Base-by-base conservation (phyloP, 176 grass and related monocot genomes). In the Triticum monococcum region DNA sequence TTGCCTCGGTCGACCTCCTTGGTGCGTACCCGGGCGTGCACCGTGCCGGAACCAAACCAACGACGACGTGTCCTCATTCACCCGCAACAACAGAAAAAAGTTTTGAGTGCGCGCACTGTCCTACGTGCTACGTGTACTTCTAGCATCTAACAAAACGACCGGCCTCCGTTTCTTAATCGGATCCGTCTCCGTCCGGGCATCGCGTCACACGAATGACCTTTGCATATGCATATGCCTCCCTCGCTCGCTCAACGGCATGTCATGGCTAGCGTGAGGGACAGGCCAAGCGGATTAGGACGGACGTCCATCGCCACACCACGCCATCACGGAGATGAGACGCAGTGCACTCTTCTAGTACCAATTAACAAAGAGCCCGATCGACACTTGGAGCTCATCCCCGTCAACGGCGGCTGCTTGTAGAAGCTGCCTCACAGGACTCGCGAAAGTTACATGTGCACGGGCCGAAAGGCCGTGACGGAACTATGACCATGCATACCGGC, bases 241-340 rank as follows among this genome's bases (percentile, higher is more conserved):
- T 54, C 16, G 0, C 41, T 43, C 41, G 48, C 48, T 14, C 50
- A 54, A 54, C 50, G 50, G 50, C 50, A 18, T 48, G 45, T 4
- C 12, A 48, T 48, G 45, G 43, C 43, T 12, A 40, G 81, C 82
- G 56, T 64, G 41, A 75, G 69, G 36, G 69, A 64, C 41, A 33
- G 33, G 70, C 57, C 57, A 84, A 64, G 37, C 1, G 40, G 70
- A 10, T 48, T 72, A 83, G 80, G 65, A 59, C 66, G 73, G 64
- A 56, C 67, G 75, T 77, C 31, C 12, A 6, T 30, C 63, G 12
- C 2, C 0, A 12, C 25, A 28, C 18, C 12, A 20, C 7, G 5
- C 30, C 2, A 56, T 23, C 75, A n/a, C 6, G 40, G 13, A 16
- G 38, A 24, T n/a, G 13, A 16, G 38, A 24, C 38, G 7, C 5